Evolutionary conservation across 352 stramenopile species (phyloP), one percentile per base, ranked within the genome.

Genomic region (Pythium aristosporum): DNA sequence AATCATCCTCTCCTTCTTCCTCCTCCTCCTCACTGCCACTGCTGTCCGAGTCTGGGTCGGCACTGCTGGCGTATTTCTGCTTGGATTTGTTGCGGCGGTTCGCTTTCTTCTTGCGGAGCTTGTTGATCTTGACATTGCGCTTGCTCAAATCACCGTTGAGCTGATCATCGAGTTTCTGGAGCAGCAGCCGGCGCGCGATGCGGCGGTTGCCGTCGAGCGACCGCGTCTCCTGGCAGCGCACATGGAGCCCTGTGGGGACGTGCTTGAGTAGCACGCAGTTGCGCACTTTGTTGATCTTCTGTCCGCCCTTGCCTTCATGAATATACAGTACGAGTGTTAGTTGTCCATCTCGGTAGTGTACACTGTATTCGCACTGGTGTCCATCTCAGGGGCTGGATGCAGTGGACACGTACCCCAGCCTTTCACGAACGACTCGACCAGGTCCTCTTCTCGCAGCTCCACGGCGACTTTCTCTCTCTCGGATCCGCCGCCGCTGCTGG

Each of bases 211-310:
- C 82, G 53, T 91, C 82, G 20, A 93, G 74, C 61, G 81, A 91
- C 25, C 85, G 82, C 51, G 85, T 92, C 71, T 91, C 87, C 63
- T 93, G 85, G 68, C 80, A 91, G 28, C 79, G 84, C 63, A 93
- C 79, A 48, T 85, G 82, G 8, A 93, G 57, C 5, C 84, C 88
- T 37, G 89, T 93, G 20, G 89, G 87, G 12, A 79, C 34, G 60
- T 97, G 89, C 41, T 88, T 94, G 39, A 97, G 74, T 61, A 94
- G 69, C 53, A 97, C 89, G 67, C 85, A 92, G 74, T 94, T 96
- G 59, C 85, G 79, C 61, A 96, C 86, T 61, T 96, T 97, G 77
- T 97, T 97, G 67, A 97, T 95, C 75, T 96, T 96, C 71, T 97
- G 89, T 1, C 89, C 89, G 43, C 89, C 89, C 54, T 93, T 93